Percentiles rank a stretch among this genome's conserved stretches.
Evolutionary conservation across 345 rosid species (phyloP).

Genomic region (Moricandia moricandioides): DNA sequence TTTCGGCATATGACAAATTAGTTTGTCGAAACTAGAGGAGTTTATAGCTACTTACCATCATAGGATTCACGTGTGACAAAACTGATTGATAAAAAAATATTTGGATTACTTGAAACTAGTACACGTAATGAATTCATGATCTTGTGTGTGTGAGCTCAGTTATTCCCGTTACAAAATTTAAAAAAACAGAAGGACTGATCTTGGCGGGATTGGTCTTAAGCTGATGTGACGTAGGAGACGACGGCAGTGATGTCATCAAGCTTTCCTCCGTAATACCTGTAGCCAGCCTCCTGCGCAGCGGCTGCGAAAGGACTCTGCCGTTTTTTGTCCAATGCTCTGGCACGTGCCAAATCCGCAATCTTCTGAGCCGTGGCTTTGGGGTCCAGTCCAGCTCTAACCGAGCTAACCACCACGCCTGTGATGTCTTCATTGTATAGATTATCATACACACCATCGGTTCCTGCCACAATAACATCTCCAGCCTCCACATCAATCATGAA

Average conservation of each 20-base stretch:
- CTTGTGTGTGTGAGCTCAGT: background rate
- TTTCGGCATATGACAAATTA: background rate
- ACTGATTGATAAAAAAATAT: background rate
- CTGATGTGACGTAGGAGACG: conserved; percentile 60
- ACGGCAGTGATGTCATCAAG: conserved; percentile 94
- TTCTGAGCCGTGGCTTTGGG: conserved; percentile 77
- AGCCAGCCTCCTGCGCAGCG: conserved; percentile 94
- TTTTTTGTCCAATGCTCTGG: conserved; percentile 66
- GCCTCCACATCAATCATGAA: conserved; percentile 66
- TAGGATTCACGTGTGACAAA: background rate
- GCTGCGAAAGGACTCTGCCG: conserved; percentile 83
- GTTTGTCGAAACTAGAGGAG: no score
- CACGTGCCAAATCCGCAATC: conserved; percentile 83
- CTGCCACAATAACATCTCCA: conserved; percentile 87
- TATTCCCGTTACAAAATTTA: conserved; percentile 8
- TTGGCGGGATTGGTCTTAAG: background rate
- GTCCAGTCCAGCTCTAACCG: conserved; percentile 62
- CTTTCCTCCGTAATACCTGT: conserved; percentile 88
- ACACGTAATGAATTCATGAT: background rate
- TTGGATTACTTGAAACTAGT: background rate
- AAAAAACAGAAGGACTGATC: background rate
- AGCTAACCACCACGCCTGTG: conserved; percentile 70
- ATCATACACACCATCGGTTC: conserved; percentile 94
- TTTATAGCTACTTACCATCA: background rate
- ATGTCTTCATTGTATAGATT: conserved; percentile 85